phyloP scores from a whole-genome alignment of 2,329 filamentous ascomycete species.

The Acrodontium crateriforme region DNA sequence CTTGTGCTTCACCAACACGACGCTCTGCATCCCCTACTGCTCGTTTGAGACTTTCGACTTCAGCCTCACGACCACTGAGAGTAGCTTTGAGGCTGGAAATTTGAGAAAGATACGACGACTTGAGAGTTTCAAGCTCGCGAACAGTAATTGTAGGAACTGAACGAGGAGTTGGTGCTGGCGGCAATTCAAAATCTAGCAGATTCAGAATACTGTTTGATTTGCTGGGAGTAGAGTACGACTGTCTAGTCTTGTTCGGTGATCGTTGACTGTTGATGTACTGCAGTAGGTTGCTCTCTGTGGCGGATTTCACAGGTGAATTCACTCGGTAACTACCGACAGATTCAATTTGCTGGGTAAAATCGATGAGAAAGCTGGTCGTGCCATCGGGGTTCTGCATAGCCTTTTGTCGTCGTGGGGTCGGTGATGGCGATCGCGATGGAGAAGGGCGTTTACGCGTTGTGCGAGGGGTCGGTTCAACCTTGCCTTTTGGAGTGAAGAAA shows the following conservation, averaged over 20 bases:
- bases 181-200: constrained; percentile 80
- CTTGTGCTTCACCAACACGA: constrained; percentile 73
- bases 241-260: constrained; percentile 25
- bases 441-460: constrained; percentile 32
- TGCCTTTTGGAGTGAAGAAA: constrained; percentile 10
- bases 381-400: constrained; percentile 38
- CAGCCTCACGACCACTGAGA: constrained; percentile 82
- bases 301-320: constrained; percentile 38
- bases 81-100: constrained; percentile 91
- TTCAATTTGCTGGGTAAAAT: constrained; percentile 72
- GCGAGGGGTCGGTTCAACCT: constrained; percentile 33
- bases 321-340: constrained; percentile 35
- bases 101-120: constrained; percentile 79
- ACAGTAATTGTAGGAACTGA: constrained; percentile 85
- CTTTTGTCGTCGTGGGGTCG: constrained; percentile 39
- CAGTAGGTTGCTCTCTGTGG: constrained; percentile 34
- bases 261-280: constrained; percentile 28
- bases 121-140: constrained; percentile 81
- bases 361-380: constrained; percentile 66
- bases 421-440: constrained; percentile 31
- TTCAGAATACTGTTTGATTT: constrained; percentile 44
- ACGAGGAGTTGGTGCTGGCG: constrained; percentile 82
- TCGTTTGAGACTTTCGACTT: constrained; percentile 73
- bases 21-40: constrained; percentile 84
- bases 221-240: constrained; percentile 27